Conservation (phyloP, 371 early-diverging fungal species). For the Fennellomyces sp. region DNA sequence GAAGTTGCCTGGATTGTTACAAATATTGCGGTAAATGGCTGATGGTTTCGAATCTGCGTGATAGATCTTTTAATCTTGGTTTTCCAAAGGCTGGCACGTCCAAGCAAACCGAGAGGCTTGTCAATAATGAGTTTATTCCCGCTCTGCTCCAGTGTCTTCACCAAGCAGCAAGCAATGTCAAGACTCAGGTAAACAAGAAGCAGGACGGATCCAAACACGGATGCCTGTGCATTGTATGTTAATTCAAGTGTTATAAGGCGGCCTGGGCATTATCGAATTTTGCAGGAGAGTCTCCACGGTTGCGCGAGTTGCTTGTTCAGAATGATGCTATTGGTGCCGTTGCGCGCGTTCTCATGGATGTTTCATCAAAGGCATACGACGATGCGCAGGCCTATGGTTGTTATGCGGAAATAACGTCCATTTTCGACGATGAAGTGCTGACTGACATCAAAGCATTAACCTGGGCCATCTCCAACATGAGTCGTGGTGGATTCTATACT, state of each 20-base stretch:
- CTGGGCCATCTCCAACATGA: conserved; percentile 52
- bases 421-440: conserved; percentile 22
- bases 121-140: conserved; percentile 46
- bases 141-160: conserved; percentile 29
- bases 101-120: conserved; percentile 48
- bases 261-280: conserved; percentile 57
- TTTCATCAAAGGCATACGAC: conserved; percentile 11
- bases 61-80: background rate
- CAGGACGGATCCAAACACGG: background rate
- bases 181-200: conserved; percentile 48
- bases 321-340: conserved; percentile 18
- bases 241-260: too few species aligned
- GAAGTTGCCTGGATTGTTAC: conserved; percentile 66
- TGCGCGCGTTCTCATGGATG: conserved; percentile 5
- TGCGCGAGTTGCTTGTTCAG: conserved; percentile 34
- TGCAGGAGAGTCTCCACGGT: conserved; percentile 45
- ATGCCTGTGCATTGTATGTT: too few species aligned
- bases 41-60: too few species aligned
- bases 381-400: background rate
- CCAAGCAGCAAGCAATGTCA: conserved; percentile 19
- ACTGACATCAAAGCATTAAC: conserved; percentile 38
- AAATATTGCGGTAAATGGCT: conserved; percentile 65
- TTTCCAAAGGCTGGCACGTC: conserved; percentile 55
- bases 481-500: conserved; percentile 45
- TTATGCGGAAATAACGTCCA: conserved; percentile 6